Conservation (phyloP, 495 filamentous ascomycete genomes). For the Penicillium arizonense region DNA sequence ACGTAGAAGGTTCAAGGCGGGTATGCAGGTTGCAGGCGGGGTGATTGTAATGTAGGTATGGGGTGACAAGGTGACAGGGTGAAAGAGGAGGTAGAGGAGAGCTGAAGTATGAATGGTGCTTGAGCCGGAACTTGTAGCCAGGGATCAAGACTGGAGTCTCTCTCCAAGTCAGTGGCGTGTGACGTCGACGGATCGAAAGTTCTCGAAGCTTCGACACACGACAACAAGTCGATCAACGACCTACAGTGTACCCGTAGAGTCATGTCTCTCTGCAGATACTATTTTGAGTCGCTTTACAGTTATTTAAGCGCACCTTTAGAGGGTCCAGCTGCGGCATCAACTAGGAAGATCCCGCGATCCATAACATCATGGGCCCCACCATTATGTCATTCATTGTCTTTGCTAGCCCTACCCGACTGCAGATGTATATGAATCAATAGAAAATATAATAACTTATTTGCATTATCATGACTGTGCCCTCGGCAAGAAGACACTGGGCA, state of each 20-base stretch:
- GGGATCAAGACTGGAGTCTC: constrained; percentile 3
- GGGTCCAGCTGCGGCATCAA: too few species aligned
- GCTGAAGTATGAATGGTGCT: not conserved
- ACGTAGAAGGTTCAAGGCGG: constrained; percentile 37
- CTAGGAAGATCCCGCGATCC: not conserved
- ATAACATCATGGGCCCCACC: constrained; percentile 4
- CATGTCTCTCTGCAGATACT: not conserved
- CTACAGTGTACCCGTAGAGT: not conserved
- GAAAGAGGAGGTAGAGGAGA: constrained; percentile 13
- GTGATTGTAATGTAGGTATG: not conserved
- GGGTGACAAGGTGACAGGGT: not conserved
- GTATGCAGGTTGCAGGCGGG: not conserved
- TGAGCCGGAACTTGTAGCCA: not conserved
- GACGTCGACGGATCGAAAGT: constrained; percentile 34
- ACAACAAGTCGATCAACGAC: not conserved
- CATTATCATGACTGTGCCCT: too few species aligned
- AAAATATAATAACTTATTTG: too few species aligned
- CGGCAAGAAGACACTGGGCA: not conserved
- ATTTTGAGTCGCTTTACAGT: not conserved
- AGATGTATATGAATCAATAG: too few species aligned
- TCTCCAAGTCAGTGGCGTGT: constrained; percentile 30
- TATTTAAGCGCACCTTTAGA: not conserved
- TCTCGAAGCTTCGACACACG: constrained; percentile 34
- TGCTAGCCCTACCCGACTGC: too few species aligned
- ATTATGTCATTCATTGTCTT: not conserved